phyloP scores from a whole-genome alignment of 805 yeast genomes.

The Geotrichum ghanense region DNA sequence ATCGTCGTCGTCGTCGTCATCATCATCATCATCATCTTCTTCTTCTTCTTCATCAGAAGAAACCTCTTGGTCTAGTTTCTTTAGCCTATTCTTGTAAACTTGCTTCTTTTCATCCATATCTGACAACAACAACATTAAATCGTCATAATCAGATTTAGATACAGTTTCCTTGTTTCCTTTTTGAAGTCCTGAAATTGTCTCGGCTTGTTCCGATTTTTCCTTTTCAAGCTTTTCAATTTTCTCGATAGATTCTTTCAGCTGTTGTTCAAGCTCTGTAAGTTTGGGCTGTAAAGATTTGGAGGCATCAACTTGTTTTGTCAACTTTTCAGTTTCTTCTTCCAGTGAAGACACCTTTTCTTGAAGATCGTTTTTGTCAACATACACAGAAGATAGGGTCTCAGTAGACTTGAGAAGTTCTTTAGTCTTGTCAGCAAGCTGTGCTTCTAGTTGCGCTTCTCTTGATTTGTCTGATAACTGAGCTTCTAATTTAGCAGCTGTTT shows the following conservation, averaged over 20 bases:
- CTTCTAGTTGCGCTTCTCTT: not conserved
- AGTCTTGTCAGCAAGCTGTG: conserved; percentile 3
- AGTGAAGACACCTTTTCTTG: conserved; percentile 4
- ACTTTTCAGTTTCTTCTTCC: conserved; percentile 5
- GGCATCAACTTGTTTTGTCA: conserved; percentile 1
- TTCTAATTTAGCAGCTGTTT: not conserved
- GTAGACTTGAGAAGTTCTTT: conserved; percentile 6
- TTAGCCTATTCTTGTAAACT: conserved; percentile 42
- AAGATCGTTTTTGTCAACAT: conserved; percentile 2
- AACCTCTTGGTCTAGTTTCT: conserved; percentile 46
- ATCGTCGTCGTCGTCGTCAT: conserved; percentile 28
- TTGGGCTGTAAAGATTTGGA: not conserved
- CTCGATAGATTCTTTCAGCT: conserved; percentile 2
- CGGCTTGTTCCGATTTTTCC: conserved; percentile 3
- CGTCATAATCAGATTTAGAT: conserved; percentile 52
- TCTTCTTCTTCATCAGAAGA: conserved; percentile 64
- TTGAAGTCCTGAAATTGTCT: conserved; percentile 6
- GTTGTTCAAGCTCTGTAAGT: not conserved
- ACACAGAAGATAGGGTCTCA: conserved; percentile 3
- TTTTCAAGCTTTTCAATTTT: conserved; percentile 1
- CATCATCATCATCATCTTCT: conserved; percentile 46
- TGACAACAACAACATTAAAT: conserved; percentile 60
- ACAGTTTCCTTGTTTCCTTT: conserved; percentile 23
- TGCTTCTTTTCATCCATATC: conserved; percentile 63
- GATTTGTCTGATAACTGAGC: not conserved